These are phyloP conservation scores for Beauveria rudraprayagi DNA, from an alignment of 2,329 filamentous ascomycete species.

Conservation along the genomic window DNA sequence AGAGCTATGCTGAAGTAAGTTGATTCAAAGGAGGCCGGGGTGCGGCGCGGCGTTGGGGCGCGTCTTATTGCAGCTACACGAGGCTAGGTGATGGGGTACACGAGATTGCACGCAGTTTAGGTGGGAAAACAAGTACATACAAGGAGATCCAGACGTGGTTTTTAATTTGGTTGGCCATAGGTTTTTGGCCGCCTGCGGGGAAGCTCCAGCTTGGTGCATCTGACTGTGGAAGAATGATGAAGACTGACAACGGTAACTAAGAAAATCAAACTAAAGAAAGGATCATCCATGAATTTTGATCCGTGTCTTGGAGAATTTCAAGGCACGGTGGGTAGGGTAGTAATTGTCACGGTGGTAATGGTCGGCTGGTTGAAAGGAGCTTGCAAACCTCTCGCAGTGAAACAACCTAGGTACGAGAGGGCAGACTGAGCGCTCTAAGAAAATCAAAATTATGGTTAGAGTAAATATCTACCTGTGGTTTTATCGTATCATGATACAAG, in stretches of 20 bases:
- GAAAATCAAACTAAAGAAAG: background rate
- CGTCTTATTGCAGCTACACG: background rate
- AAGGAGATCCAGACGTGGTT: background rate
- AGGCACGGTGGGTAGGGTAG: too few species aligned
- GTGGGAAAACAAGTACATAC: background rate
- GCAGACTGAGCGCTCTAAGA: too few species aligned
- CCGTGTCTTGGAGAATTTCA: too few species aligned
- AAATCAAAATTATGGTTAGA: too few species aligned
- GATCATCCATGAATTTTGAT: too few species aligned
- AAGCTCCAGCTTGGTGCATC: background rate
- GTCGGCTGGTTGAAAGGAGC: too few species aligned
- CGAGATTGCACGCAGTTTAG: background rate
- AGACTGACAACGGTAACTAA: background rate
- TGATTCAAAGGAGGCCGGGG: conserved; percentile 6
- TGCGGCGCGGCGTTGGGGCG: conserved; percentile 4
- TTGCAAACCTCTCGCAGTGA: too few species aligned
- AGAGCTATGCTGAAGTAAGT: background rate
- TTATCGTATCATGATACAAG: too few species aligned
- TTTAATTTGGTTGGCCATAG: background rate
- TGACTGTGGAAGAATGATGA: too few species aligned
- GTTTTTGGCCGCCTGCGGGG: background rate
- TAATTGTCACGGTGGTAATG: too few species aligned
- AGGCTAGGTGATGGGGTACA: background rate
- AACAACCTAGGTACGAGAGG: too few species aligned
- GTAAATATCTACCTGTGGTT: too few species aligned